Base-by-base conservation (phyloP, 345 rosid genomes). In the Mercurialis annua region DNA sequence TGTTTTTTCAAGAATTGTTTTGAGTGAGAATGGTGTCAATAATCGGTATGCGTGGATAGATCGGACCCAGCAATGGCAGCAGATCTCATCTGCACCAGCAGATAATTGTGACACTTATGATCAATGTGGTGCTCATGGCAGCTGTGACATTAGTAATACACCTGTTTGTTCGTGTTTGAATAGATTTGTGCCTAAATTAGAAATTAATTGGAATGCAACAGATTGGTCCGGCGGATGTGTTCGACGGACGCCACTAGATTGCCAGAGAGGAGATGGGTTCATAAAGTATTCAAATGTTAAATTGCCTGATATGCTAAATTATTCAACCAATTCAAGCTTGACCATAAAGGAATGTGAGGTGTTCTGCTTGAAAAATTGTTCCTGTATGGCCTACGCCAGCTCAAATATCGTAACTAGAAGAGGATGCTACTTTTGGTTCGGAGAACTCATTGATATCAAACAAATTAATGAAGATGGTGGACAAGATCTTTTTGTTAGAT, bases 351-450 rank as follows among this genome's bases (percentile, higher is more conserved):
- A 71, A 61, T 71, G 80, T 42, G 26, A 27, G 42, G 18, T 38
- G 16, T 15, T 18, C 12, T 62, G 79, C 65, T 55, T 65, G 56
- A 62, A 71, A 0, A 62, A 76, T 21, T 76, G 76, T 52, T 60
- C 65, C 6, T 76, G 79, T 29, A 76, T 18, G 38, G 75, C 68
- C 7, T 76, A 70, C 66, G 58, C 79, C 11, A 46, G 36, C 56
- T 66, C 50, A 7, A 64, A 76, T 66, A 48, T 65, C 18, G 57
- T 55, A 36, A n/a, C 21, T 8, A 64, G 79, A n/a, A 60, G 68
- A 4, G 79, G 79, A 16, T 75, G 79, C 42, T 48, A 59, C 21
- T 30, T 70, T 0, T 75, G 79, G 79, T 71, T 65, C 18, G 59
- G 47, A 30, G 68, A 55, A 21, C 64, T 75, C 15, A 3, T 59